Conservation (phyloP, 2,329 filamentous ascomycete genomes). For the Byssothecium circinans region DNA sequence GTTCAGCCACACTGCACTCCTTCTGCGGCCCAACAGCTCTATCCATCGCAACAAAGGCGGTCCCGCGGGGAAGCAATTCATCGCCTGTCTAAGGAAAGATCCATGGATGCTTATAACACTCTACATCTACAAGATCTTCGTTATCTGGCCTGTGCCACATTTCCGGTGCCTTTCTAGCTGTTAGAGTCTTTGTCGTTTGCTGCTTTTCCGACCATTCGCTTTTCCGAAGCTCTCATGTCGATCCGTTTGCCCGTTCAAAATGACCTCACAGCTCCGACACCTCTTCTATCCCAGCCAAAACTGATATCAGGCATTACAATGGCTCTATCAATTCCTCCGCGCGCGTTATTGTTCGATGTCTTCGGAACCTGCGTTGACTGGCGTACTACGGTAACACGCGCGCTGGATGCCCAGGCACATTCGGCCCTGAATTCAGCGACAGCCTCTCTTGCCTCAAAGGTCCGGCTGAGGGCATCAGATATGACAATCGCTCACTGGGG, state of each 20-base stretch:
- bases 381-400: conserved; percentile 66
- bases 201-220: not conserved
- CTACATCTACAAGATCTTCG: no score
- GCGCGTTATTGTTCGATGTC: conserved; percentile 72
- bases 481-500: conserved; percentile 64
- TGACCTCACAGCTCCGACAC: conserved; percentile 7
- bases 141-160: no score
- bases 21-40: no score
- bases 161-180: no score
- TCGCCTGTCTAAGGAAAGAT: no score
- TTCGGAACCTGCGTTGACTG: conserved; percentile 83
- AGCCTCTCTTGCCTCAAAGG: conserved; percentile 49
- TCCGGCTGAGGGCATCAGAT: conserved; percentile 53
- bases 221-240: not conserved
- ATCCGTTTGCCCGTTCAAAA: not conserved
- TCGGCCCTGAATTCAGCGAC: conserved; percentile 51
- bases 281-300: conserved; percentile 7
- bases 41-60: no score
- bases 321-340: conserved; percentile 40
- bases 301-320: conserved; percentile 20
- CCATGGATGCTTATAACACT: no score
- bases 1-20: no score
- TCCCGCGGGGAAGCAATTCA: no score
- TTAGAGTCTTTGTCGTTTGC: not conserved
- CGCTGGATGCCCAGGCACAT: conserved; percentile 57